A percentile compares a stretch with the other conserved stretches of the same genome.
phyloP scores from a whole-genome alignment of 352 stramenopile species.

The Phytophthora palmivora region DNA sequence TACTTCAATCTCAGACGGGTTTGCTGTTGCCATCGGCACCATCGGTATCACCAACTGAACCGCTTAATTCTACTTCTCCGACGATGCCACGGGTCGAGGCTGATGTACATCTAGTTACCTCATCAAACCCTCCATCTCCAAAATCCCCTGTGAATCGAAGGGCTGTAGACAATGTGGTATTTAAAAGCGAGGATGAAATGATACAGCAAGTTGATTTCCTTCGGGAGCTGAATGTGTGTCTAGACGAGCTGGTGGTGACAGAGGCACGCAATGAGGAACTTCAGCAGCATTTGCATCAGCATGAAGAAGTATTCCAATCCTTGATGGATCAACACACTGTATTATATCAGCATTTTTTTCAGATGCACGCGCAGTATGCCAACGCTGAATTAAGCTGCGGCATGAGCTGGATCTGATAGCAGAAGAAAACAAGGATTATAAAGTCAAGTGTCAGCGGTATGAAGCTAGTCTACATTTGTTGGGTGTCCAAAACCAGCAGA shows the following conservation, averaged over 20 bases:
- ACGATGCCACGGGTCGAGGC: background rate
- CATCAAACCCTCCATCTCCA: background rate
- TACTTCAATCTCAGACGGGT: slow-evolving; percentile 34
- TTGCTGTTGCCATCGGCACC: slow-evolving; percentile 1
- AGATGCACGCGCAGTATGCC: slow-evolving; percentile 58
- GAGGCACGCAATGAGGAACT: slow-evolving; percentile 64
- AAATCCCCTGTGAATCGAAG: slow-evolving; percentile 3
- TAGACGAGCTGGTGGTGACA: slow-evolving; percentile 64
- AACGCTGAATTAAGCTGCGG: slow-evolving; percentile 46
- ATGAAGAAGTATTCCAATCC: slow-evolving; percentile 63
- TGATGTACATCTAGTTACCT: background rate
- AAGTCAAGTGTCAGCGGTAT: slow-evolving; percentile 60
- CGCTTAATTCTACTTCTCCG: background rate
- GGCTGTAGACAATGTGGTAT: slow-evolving; percentile 37
- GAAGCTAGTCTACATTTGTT: slow-evolving; percentile 61
- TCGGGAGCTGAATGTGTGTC: slow-evolving; percentile 69
- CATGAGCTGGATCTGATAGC: slow-evolving; percentile 49
- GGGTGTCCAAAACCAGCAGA: slow-evolving; percentile 36
- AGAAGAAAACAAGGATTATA: slow-evolving; percentile 49
- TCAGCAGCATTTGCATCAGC: slow-evolving; percentile 44
- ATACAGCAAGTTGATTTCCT: slow-evolving; percentile 64
- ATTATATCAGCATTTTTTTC: slow-evolving; percentile 77
- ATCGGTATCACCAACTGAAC: background rate
- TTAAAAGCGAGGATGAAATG: slow-evolving; percentile 69
- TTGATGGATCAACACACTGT: slow-evolving; percentile 79